Evolutionary conservation across 768 basidiomycete species (phyloP).

Genomic region (Kwoniella europaea): DNA sequence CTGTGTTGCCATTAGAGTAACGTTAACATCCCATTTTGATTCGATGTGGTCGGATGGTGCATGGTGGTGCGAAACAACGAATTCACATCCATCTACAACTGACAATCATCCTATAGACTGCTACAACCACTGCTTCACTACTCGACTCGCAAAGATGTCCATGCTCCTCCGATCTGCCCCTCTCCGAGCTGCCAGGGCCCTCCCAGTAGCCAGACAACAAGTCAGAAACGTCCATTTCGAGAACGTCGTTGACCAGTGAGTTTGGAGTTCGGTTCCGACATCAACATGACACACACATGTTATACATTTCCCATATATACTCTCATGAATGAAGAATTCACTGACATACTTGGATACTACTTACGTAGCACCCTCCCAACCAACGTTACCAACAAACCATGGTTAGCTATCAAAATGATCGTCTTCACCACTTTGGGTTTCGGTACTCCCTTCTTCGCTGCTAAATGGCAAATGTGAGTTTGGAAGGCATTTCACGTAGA

Average conservation of each 20-base stretch:
- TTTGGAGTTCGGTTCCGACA: not conserved
- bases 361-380: conserved; percentile 49
- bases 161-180: conserved; percentile 45
- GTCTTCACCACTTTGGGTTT: conserved; percentile 45
- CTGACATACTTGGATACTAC: not conserved
- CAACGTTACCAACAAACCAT: conserved; percentile 47
- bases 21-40: not conserved
- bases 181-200: conserved; percentile 36
- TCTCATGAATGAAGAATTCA: not conserved
- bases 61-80: conserved; percentile 3
- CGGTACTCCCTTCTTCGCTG: conserved; percentile 53
- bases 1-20: not conserved
- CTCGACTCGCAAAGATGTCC: conserved; percentile 42
- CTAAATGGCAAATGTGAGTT: conserved; percentile 54
- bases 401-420: conserved; percentile 48
- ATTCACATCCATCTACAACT: not conserved
- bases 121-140: not conserved
- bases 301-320: too few species aligned
- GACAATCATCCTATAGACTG: not conserved
- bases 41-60: not conserved
- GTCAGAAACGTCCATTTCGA: conserved; percentile 51
- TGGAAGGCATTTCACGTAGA: too few species aligned
- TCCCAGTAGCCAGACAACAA: conserved; percentile 34
- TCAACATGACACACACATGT: too few species aligned
- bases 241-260: conserved; percentile 56